Evolutionary conservation across 225 moss, liverwort and hornwort genomes (phyloP).

Genomic region (Polytrichum formosum): DNA sequence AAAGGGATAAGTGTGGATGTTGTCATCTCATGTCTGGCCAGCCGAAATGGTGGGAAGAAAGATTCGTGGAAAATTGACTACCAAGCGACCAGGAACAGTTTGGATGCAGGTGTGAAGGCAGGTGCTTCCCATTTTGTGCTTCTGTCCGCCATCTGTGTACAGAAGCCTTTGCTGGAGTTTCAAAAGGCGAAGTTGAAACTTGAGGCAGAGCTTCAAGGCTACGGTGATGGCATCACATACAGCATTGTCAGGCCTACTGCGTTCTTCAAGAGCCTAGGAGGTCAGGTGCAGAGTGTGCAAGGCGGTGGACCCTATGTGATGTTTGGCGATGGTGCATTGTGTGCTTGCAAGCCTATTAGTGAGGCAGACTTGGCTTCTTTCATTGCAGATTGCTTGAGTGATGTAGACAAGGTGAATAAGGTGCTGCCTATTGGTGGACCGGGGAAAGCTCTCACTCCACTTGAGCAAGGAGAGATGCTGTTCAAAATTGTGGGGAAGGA

Average conservation of each 20-base stretch:
- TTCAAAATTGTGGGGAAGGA: slow-evolving; percentile 75
- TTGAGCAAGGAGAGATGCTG: slow-evolving; percentile 82
- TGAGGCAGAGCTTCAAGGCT: slow-evolving; percentile 67
- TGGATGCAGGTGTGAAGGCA: slow-evolving; percentile 62
- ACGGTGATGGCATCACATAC: slow-evolving; percentile 58
- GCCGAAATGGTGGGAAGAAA: slow-evolving; percentile 78
- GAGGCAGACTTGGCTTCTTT: slow-evolving; percentile 89
- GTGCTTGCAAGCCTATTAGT: slow-evolving; percentile 96
- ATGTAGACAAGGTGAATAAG: slow-evolving; percentile 69
- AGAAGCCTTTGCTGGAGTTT: slow-evolving; percentile 89
- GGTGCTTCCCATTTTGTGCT: slow-evolving; percentile 94
- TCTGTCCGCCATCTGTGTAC: slow-evolving; percentile 94
- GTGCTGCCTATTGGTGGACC: slow-evolving; percentile 95
- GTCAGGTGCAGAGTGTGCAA: slow-evolving; percentile 89
- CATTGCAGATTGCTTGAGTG: slow-evolving; percentile 77
- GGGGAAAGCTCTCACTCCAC: slow-evolving; percentile 84
- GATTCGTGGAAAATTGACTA: slow-evolving; percentile 96
- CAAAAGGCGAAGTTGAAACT: slow-evolving; percentile 88
- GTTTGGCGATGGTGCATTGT: slow-evolving; percentile 92
- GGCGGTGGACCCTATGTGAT: slow-evolving; percentile 95
- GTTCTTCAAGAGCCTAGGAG: slow-evolving; percentile 96
- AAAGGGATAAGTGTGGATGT: slow-evolving; percentile 49
- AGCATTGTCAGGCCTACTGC: slow-evolving; percentile 92
- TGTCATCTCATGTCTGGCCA: slow-evolving; percentile 86
- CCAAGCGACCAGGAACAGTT: slow-evolving; percentile 78